A percentile compares a stretch with the other conserved stretches of the same genome.
Evolutionary conservation across 768 basidiomycete species (phyloP).

Genomic region (Sistotremastrum suecicum): DNA sequence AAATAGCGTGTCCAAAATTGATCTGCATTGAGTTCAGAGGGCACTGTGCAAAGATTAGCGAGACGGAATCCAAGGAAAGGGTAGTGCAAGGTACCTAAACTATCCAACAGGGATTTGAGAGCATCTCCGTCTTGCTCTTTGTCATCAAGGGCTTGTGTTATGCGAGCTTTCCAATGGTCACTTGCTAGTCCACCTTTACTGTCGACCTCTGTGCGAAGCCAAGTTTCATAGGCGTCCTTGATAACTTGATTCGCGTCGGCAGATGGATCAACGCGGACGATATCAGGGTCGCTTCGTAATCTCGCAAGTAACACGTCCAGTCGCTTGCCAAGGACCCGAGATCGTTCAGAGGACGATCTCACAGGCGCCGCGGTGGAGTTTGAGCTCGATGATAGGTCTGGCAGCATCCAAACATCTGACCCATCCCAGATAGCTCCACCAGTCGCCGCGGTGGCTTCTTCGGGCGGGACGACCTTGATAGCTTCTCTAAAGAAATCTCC

Average conservation of each 20-base stretch:
- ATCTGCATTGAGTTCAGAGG: constrained; percentile 43
- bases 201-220: constrained; percentile 40
- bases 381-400: constrained; percentile 22
- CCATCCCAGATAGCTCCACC: constrained; percentile 67
- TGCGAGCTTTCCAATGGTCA: constrained; percentile 39
- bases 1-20: constrained; percentile 84
- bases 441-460: constrained; percentile 22
- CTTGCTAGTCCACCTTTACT: constrained; percentile 42
- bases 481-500: constrained; percentile 62
- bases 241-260: constrained; percentile 33
- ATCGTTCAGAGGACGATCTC: constrained; percentile 23
- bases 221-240: constrained; percentile 39
- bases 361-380: constrained; percentile 10
- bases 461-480: constrained; percentile 85
- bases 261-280: constrained; percentile 65
- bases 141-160: constrained; percentile 34
- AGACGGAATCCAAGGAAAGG: constrained; percentile 3
- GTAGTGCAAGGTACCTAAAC: constrained; percentile 36
- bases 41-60: constrained; percentile 33
- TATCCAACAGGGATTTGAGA: constrained; percentile 37
- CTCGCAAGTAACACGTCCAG: constrained; percentile 66
- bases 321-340: constrained; percentile 50
- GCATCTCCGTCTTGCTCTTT: constrained; percentile 32
- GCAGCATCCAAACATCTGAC: constrained; percentile 74
- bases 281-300: constrained; percentile 58